Base-by-base conservation (phyloP, 345 rosid genomes). In the Alliaria petiolata region DNA sequence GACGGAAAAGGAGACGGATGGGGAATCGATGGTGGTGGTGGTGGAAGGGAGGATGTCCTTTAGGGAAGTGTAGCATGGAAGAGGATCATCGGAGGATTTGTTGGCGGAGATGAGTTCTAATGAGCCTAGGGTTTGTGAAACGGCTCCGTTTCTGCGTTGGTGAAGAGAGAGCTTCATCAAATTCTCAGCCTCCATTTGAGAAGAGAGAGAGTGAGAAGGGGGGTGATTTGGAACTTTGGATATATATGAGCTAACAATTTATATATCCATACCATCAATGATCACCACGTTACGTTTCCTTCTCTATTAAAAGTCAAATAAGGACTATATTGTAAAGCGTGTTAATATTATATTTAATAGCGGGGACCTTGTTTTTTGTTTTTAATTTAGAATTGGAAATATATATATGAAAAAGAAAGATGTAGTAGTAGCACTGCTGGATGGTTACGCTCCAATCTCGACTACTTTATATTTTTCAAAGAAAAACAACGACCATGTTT, bases 61-160 rank as follows among this genome's bases (percentile, higher is more conserved):
- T 51, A 93, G 86, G 33, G 98, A 90, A 30, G 90, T 93, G 79
- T 93, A 93, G 46, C 80, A 26, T 54, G 59, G 75, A 25, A 62
- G 75, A 69, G 7, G 20, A 54, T 60, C 67, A 13, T 45, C 31
- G 19, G 62, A 36, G 19, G 83, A 59, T 47, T 76, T 77, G 69
- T 78, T 63, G 35, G 51, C 19, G 1, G 86, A 72, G 67, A 71
- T 7, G 9, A 83, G 77, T 26, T 77, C 83, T n/a, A 80, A 69
- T 16, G 78, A 69, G 77, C 72, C 82, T 28, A 71, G 76, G 51
- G 38, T 58, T 54, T 62, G 59, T 46, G 75, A 54, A 38, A 76
- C 70, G 42, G 12, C 0, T 1, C 68, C 78, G 75, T 62, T 76
- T 69, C 79, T 62, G 8, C 79, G 75, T 30, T 62, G 65, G 15